Conservation (phyloP, 805 yeast genomes). For the Priceomyces melissophilus region DNA sequence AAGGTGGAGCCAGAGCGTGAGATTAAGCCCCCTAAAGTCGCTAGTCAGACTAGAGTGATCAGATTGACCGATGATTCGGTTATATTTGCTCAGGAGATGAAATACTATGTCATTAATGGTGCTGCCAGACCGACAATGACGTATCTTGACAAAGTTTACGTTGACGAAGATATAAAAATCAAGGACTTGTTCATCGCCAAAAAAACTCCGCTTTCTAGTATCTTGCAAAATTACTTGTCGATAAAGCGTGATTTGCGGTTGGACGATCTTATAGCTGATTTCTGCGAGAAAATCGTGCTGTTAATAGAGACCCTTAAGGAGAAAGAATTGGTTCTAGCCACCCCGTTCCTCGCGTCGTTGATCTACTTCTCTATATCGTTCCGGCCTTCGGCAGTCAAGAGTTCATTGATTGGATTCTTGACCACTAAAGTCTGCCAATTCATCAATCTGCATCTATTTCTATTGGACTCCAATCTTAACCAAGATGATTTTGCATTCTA, state of each 20-base stretch:
- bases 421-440: conserved; percentile 14
- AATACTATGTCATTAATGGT: conserved; percentile 37
- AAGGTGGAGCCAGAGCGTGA: conserved; percentile 1
- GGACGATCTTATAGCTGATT: conserved; percentile 46
- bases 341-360: conserved; percentile 61
- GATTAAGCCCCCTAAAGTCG: not conserved
- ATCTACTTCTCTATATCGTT: conserved; percentile 54
- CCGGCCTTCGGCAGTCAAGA: conserved; percentile 58
- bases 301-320: conserved; percentile 29
- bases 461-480: conserved; percentile 23
- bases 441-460: conserved; percentile 17
- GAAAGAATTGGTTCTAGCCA: conserved; percentile 28
- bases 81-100: conserved; percentile 30
- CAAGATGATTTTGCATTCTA: conserved; percentile 27
- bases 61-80: conserved; percentile 31
- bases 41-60: conserved; percentile 14
- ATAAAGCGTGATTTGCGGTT: conserved; percentile 44
- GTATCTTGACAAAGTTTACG: conserved; percentile 29
- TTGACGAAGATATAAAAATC: conserved; percentile 17
- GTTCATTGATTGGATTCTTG: conserved; percentile 22
- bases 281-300: conserved; percentile 22
- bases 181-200: conserved; percentile 19
- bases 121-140: conserved; percentile 27
- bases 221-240: conserved; percentile 42
- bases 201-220: conserved; percentile 30